Conservation (phyloP, 495 filamentous ascomycete genomes). For the Pyronema omphalodes region DNA sequence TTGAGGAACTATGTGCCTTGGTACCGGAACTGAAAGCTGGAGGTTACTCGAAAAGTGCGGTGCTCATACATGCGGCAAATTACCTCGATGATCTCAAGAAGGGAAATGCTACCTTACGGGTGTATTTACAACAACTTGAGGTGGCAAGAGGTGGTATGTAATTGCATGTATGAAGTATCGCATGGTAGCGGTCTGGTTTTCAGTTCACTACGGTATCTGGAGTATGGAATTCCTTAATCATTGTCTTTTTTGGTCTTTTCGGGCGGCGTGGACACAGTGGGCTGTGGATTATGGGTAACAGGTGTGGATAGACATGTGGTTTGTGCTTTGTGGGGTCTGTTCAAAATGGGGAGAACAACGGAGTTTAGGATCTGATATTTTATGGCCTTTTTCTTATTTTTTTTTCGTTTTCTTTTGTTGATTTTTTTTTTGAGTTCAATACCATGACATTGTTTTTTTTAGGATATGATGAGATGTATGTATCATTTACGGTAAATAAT, state of each 20-base stretch:
- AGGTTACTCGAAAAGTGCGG: slow-evolving; percentile 62
- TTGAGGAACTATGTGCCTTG: slow-evolving; percentile 48
- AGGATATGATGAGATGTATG: background rate
- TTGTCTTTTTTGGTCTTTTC: too few species aligned
- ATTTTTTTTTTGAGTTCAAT: slow-evolving; percentile 11
- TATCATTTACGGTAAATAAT: background rate
- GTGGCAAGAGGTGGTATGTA: slow-evolving; percentile 1
- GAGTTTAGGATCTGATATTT: background rate
- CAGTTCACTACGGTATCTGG: too few species aligned
- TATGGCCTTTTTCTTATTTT: background rate
- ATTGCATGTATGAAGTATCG: too few species aligned
- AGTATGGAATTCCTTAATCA: too few species aligned
- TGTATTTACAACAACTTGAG: slow-evolving; percentile 20
- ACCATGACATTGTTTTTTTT: slow-evolving; percentile 4
- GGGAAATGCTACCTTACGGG: slow-evolving; percentile 34
- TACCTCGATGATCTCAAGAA: slow-evolving; percentile 54
- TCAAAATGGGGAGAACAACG: too few species aligned
- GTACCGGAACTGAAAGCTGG: slow-evolving; percentile 52
- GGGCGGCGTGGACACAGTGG: too few species aligned
- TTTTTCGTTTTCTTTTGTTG: slow-evolving; percentile 5
- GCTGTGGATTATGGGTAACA: too few species aligned
- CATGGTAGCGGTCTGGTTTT: too few species aligned
- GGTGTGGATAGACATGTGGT: too few species aligned
- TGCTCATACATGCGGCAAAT: slow-evolving; percentile 49
- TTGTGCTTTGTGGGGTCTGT: too few species aligned